Base-by-base conservation (phyloP, 768 basidiomycete species). In the Suillus discolor region DNA sequence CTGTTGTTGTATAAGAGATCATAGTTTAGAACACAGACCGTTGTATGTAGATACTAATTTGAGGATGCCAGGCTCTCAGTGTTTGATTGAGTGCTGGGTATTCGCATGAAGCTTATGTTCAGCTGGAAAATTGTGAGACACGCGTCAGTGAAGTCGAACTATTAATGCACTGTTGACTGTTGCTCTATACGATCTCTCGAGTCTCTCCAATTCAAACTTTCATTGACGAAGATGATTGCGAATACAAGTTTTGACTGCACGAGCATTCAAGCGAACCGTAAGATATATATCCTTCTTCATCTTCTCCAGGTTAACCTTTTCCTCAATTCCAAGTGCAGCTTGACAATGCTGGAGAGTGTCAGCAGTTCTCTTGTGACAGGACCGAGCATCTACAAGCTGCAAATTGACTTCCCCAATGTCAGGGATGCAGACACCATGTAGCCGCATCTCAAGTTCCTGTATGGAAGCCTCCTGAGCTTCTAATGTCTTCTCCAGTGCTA, bases 31-130 rank as follows among this genome's bases (percentile, higher is more conserved):
- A 45, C 72, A 73, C 15, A 76, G 63, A 4, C 67, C 67, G 62
- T 79, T 79, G 68, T 76, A 78, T 6, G 70, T 66, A 0, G 42
- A 59, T 1, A 68, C 74, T 6, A 75, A 54, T 7, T 65, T 59
- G 16, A 62, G 49, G 36, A 79, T 74, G 1, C 66, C 67, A 16
- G 75, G 74, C 25, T 79, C 73, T 13, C 72, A 70, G 3, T 67
- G 44, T 25, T 71, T 70, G 2, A 77, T 65, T 2, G 70, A 66
- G 4, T 65, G 23, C n/a, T 75, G 60, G 5, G 72, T 74, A 64
- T 78, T 76, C 7, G 49, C 57, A 13, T 69, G 62, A 7, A 79
- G 42, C 42, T 76, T 76, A 5, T 36, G 36, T 11, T 65, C 31
- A 18, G 72, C 62, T 18, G 73, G 71, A 66, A 78, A 75, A 1